These are phyloP conservation scores for Podospora anserina DNA, from an alignment of 495 filamentous ascomycete genomes.

Conservation along the genomic window DNA sequence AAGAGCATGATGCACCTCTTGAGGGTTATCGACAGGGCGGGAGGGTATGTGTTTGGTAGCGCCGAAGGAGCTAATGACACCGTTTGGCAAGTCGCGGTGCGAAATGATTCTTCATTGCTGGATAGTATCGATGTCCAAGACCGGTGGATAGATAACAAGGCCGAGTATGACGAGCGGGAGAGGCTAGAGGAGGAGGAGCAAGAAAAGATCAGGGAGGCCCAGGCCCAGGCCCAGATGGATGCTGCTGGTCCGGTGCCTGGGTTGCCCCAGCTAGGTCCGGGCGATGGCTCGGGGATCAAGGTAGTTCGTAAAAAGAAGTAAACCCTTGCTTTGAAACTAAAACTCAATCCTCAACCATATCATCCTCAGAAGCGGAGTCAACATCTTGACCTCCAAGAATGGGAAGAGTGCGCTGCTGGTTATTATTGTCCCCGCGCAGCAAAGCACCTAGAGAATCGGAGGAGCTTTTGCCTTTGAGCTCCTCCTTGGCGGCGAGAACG, in stretches of 20 bases:
- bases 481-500: conserved; percentile 59
- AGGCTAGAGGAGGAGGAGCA: conserved; percentile 62
- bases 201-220: conserved; percentile 37
- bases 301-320: conserved; percentile 33
- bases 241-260: neutral
- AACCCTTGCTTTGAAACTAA: neutral
- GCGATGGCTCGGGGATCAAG: conserved; percentile 23
- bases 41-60: conserved; percentile 88
- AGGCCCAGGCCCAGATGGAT: conserved; percentile 19
- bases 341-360: conserved; percentile 32
- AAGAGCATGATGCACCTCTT: conserved; percentile 91
- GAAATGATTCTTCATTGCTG: conserved; percentile 74
- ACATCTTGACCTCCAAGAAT: conserved; percentile 39
- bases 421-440: conserved; percentile 32
- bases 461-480: conserved; percentile 34
- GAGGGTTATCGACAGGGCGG: conserved; percentile 80
- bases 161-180: conserved; percentile 82
- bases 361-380: conserved; percentile 53
- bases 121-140: conserved; percentile 89
- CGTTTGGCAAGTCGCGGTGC: conserved; percentile 91
- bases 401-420: conserved; percentile 38
- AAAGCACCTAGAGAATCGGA: conserved; percentile 41
- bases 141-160: conserved; percentile 86
- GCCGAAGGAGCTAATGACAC: conserved; percentile 91
- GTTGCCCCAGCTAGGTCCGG: conserved; percentile 11